Conservation (phyloP, 805 yeast species). For the Ogataea pini region DNA sequence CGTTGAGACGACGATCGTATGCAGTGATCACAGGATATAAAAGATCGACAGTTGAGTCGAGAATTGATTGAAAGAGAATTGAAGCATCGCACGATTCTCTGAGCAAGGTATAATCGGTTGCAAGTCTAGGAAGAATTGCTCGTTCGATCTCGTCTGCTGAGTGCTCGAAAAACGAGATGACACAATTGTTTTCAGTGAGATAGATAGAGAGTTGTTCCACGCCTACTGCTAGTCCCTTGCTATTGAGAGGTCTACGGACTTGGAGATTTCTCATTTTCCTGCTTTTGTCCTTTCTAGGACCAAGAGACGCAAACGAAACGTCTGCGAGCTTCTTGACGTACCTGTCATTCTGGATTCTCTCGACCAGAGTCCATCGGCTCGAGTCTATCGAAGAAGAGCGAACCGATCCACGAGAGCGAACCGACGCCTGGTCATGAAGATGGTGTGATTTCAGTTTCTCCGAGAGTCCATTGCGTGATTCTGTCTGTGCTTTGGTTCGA, state of each 20-base stretch:
- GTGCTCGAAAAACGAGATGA: slow-evolving; percentile 58
- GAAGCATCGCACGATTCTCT: slow-evolving; percentile 54
- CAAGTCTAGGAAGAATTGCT: slow-evolving; percentile 51
- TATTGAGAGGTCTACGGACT: slow-evolving; percentile 45
- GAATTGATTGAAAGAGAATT: slow-evolving; percentile 51
- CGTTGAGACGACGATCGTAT: slow-evolving; percentile 48
- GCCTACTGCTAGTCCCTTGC: slow-evolving; percentile 46
- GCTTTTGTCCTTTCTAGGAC: slow-evolving; percentile 11
- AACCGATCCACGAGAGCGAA: slow-evolving; percentile 4
- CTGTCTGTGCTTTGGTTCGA: slow-evolving; percentile 24
- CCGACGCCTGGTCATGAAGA: slow-evolving; percentile 8
- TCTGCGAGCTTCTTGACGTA: slow-evolving; percentile 40
- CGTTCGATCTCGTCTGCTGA: slow-evolving; percentile 53
- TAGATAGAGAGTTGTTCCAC: slow-evolving; percentile 58
- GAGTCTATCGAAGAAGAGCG: not conserved
- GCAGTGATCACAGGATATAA: slow-evolving; percentile 54
- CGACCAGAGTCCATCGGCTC: slow-evolving; percentile 17
- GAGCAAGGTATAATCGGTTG: slow-evolving; percentile 46
- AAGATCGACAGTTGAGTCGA: slow-evolving; percentile 57
- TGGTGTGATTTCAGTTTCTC: not conserved
- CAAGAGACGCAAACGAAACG: slow-evolving; percentile 24
- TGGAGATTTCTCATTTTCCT: slow-evolving; percentile 37
- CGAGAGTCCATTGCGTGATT: not conserved
- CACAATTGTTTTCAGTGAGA: slow-evolving; percentile 44
- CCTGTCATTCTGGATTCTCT: slow-evolving; percentile 25